phyloP scores from a whole-genome alignment of 352 stramenopile genomes.

The Blastocystis sp. region DNA sequence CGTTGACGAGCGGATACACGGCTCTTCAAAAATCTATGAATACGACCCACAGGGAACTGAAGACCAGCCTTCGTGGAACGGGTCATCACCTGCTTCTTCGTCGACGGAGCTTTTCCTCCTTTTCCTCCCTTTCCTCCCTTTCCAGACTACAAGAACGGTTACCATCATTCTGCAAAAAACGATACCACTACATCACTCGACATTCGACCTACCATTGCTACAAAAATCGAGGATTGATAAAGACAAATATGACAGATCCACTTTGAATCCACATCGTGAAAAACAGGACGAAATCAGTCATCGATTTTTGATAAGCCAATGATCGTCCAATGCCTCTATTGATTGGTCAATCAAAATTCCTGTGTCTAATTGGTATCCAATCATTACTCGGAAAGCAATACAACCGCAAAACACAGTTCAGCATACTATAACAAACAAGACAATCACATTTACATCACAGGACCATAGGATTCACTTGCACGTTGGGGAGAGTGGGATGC shows the following conservation, averaged over 20 bases:
- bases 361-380: not conserved
- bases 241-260: not conserved
- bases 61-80: slow-evolving; percentile 91
- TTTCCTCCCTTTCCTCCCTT: slow-evolving; percentile 78
- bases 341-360: not conserved
- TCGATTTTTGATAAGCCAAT: not conserved
- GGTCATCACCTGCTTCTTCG: slow-evolving; percentile 95
- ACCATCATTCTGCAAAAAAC: not conserved
- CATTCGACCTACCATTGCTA: not conserved
- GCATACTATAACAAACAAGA: not conserved
- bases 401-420: not conserved
- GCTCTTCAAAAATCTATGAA: slow-evolving; percentile 97
- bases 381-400: not conserved
- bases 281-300: no score
- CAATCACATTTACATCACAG: not conserved
- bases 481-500: slow-evolving; percentile 41
- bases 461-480: not conserved
- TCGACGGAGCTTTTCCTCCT: slow-evolving; percentile 92
- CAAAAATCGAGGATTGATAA: not conserved
- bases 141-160: slow-evolving; percentile 61
- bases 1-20: slow-evolving; percentile 92
- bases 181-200: not conserved
- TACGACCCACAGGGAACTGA: slow-evolving; percentile 96
- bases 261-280: no score
- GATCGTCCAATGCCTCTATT: not conserved